Conservation (phyloP, 352 stramenopile species). For the Phytophthora citrophthora region DNA sequence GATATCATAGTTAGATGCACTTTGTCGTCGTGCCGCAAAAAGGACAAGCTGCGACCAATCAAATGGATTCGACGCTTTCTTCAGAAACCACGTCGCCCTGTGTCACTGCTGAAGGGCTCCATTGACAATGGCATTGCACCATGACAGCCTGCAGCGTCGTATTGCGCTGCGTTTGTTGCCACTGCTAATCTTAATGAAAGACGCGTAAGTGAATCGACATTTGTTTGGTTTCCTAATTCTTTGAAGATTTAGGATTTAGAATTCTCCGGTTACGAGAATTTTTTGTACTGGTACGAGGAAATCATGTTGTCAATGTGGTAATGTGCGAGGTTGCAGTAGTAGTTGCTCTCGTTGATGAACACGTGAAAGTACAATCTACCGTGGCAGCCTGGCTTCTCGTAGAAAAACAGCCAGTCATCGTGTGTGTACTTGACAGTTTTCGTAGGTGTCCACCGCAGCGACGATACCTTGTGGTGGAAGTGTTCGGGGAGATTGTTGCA, state of each 20-base stretch:
- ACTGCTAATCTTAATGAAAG: constrained; percentile 4
- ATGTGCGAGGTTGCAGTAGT: neutral
- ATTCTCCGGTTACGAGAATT: no score
- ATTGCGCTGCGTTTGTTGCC: constrained; percentile 2
- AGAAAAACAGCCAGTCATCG: constrained; percentile 4
- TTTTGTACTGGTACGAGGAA: constrained; percentile 1
- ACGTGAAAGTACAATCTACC: neutral
- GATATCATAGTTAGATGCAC: neutral
- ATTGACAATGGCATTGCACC: neutral
- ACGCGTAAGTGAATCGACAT: neutral
- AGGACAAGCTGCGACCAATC: constrained; percentile 36
- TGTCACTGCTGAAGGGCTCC: neutral
- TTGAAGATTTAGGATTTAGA: no score
- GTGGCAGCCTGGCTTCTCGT: neutral
- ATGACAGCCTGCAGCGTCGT: no score
- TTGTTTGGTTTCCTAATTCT: no score
- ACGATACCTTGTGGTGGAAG: neutral
- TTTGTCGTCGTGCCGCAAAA: neutral
- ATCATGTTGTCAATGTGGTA: constrained; percentile 1
- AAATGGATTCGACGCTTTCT: constrained; percentile 28
- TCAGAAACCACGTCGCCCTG: constrained; percentile 19
- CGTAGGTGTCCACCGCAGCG: neutral
- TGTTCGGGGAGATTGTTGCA: neutral
- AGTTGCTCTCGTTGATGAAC: constrained; percentile 1
- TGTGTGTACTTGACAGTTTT: constrained; percentile 1